Conservation (phyloP, 176 grass and related monocot genomes). For the Canna indica region DNA sequence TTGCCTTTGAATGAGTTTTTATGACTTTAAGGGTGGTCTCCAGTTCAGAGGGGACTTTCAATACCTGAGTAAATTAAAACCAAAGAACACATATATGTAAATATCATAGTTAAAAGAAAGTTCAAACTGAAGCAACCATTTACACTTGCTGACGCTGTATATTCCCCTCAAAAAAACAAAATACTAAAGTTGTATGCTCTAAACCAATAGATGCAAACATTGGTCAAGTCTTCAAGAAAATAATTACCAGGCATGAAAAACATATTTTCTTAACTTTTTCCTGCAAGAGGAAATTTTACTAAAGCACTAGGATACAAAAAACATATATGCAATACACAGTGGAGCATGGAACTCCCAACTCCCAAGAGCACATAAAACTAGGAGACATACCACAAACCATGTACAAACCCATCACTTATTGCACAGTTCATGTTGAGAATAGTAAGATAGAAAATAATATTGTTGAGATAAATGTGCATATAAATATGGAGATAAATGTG, state of each 20-base stretch:
- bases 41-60: constrained; percentile 70
- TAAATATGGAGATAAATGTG: too few relatives aligned
- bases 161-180: too few relatives aligned
- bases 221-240: background rate
- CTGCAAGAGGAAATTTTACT: background rate
- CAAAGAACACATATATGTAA: background rate
- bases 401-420: too few relatives aligned
- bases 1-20: constrained; percentile 51
- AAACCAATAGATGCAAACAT: background rate
- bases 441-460: too few relatives aligned
- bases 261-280: background rate
- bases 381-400: background rate
- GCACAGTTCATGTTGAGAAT: too few relatives aligned
- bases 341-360: background rate
- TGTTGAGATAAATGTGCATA: too few relatives aligned
- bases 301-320: background rate
- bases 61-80: constrained; percentile 34
- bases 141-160: background rate
- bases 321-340: background rate
- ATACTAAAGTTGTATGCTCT: too few relatives aligned
- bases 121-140: background rate
- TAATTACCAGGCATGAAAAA: background rate
- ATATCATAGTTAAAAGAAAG: background rate
- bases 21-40: constrained; percentile 73
- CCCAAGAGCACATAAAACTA: background rate